Conservation (phyloP, 306 rosid species). For the Nissolia schottii region DNA sequence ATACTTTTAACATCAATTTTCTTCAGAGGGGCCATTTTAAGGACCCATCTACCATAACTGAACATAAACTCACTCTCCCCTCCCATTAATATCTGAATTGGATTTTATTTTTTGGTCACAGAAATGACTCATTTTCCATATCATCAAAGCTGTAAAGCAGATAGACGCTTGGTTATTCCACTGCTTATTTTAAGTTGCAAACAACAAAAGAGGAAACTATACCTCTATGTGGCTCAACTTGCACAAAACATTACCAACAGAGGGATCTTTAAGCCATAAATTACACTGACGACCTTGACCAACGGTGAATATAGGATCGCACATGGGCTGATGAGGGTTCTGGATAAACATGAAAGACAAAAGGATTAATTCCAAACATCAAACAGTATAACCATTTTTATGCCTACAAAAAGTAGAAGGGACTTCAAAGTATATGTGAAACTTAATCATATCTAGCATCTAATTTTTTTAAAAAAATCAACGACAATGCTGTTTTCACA, state of each 20-base stretch:
- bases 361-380: conserved; percentile 27
- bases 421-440: neutral
- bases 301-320: conserved; percentile 54
- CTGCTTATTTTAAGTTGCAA: conserved; percentile 4
- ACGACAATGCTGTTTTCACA: neutral
- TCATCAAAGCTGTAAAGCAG: neutral
- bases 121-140: neutral
- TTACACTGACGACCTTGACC: conserved; percentile 79
- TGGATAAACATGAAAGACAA: conserved; percentile 46
- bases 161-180: neutral
- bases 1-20: conserved; percentile 6
- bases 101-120: neutral
- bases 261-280: conserved; percentile 70
- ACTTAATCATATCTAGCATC: neutral
- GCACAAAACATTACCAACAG: conserved; percentile 64
- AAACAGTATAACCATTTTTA: conserved; percentile 1
- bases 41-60: neutral
- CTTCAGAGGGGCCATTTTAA: neutral
- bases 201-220: conserved; percentile 9
- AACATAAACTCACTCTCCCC: neutral
- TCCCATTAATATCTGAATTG: neutral
- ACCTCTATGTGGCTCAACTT: conserved; percentile 79
- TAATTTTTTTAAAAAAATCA: neutral
- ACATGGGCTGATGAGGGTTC: conserved; percentile 66
- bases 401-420: neutral